Base-by-base conservation (phyloP, 176 grass and related monocot species). In the Carex myosuroides region DNA sequence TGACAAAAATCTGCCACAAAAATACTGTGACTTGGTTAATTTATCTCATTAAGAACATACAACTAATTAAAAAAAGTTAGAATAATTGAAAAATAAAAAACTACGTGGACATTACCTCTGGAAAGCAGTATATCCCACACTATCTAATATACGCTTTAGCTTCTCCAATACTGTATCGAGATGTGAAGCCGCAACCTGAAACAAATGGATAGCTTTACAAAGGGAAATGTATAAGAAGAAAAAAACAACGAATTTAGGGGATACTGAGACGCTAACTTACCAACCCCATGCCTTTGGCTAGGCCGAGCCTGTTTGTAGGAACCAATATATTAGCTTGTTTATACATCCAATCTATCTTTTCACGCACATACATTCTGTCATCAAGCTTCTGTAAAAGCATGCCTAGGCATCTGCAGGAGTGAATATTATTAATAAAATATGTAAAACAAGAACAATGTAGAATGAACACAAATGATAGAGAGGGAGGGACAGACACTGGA, bases 301-400 rank as follows among this genome's bases (percentile, higher is more conserved):
- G 92, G 66, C 95, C 94, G 78, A 97, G 91, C 61, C 95, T 91
- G 85, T 98, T 98, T 87, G 87, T 86, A 87, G 95, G 95, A 79
- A 90, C 86, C 79, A 91, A 98, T 88, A 98, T 91, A 76, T 94
- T 93, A 64, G 92, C 94, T 46, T 93, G 90, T 82, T 81, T 82
- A 88, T 90, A 98, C 95, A 98, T 98, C 95, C 86, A 98, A 85
- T 98, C 91, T 83, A 98, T 98, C 79, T 94, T 98, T 81, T 94
- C 89, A 46, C 22, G 76, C 56, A 98, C 92, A 87, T 94, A 98
- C 76, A 90, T 67, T 41, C 92, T 94, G 66, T 98, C 95, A 91
- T 98, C 92, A 85, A 98, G 90, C 87, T 98, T 98, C 70, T 94
- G 95, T 87, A 98, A 90, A 89, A 98, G 95, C 86, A 98, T 90